These are phyloP conservation scores for Phytophthora boehmeriae DNA, from an alignment of 352 stramenopile species.

Conservation along the genomic window DNA sequence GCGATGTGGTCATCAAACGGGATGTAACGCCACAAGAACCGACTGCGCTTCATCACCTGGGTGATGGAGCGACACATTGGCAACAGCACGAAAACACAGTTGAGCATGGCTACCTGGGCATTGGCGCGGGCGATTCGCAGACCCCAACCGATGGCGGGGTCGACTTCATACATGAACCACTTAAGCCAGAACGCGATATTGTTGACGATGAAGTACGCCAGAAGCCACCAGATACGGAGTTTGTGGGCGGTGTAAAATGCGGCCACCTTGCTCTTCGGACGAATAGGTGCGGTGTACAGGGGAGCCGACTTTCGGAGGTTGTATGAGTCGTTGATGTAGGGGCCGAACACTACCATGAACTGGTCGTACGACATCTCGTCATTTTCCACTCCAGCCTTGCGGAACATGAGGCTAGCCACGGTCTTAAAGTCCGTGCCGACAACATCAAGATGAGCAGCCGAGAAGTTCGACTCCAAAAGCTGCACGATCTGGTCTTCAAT, in stretches of 20 bases:
- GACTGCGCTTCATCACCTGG: slow-evolving; percentile 70
- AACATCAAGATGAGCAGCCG: slow-evolving; percentile 69
- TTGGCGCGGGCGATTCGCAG: slow-evolving; percentile 72
- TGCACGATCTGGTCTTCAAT: slow-evolving; percentile 66
- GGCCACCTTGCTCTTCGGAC: slow-evolving; percentile 59
- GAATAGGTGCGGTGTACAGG: slow-evolving; percentile 33
- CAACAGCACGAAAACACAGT: slow-evolving; percentile 75
- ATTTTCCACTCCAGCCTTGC: slow-evolving; percentile 60
- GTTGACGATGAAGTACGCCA: slow-evolving; percentile 75
- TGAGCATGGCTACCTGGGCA: slow-evolving; percentile 81
- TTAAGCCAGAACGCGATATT: slow-evolving; percentile 78
- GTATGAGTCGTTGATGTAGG: slow-evolving; percentile 72
- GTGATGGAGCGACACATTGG: slow-evolving; percentile 84
- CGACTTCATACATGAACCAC: slow-evolving; percentile 72
- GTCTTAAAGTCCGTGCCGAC: slow-evolving; percentile 74
- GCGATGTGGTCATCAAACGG: slow-evolving; percentile 83
- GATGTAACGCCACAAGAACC: slow-evolving; percentile 72
- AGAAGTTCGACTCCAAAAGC: slow-evolving; percentile 78
- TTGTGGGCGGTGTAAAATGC: slow-evolving; percentile 74
- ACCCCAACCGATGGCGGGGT: slow-evolving; percentile 77
- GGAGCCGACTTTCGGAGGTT: slow-evolving; percentile 47
- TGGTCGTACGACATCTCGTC: slow-evolving; percentile 73
- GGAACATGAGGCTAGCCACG: slow-evolving; percentile 74
- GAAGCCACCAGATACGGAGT: slow-evolving; percentile 81
- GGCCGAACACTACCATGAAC: slow-evolving; percentile 73